A percentile compares a stretch with the other conserved stretches of the same genome.
These are phyloP conservation scores for Cutaneotrichosporon mucoides DNA, from an alignment of 1,284 basidiomycete species.

Conservation along the genomic window DNA sequence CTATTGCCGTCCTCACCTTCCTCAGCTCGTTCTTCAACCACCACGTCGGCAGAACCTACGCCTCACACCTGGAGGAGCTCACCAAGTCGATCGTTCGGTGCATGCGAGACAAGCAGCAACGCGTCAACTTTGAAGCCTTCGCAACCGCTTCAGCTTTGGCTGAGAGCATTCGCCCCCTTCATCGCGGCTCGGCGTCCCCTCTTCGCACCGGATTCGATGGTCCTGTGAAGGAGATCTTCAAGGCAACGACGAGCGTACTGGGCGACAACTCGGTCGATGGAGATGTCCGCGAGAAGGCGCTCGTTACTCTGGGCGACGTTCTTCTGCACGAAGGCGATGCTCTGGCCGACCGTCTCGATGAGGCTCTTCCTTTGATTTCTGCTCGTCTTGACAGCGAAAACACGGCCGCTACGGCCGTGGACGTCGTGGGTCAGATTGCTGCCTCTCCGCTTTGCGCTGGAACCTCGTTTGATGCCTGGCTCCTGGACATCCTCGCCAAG, in stretches of 20 bases:
- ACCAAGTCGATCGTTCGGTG: constrained; percentile 70
- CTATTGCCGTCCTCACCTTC: constrained; percentile 78
- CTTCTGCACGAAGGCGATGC: constrained; percentile 80
- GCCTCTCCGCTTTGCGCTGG: constrained; percentile 48
- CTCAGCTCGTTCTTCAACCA: constrained; percentile 75
- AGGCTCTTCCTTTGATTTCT: constrained; percentile 63
- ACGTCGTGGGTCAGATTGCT: constrained; percentile 51
- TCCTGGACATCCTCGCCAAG: constrained; percentile 72
- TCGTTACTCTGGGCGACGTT: constrained; percentile 76
- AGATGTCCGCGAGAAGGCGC: constrained; percentile 78
- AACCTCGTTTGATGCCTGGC: constrained; percentile 62
- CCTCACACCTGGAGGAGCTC: constrained; percentile 60
- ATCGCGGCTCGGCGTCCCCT: constrained; percentile 33
- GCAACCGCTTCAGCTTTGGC: constrained; percentile 52
- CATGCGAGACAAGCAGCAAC: constrained; percentile 54
- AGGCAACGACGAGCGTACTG: constrained; percentile 66
- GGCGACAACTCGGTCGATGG: constrained; percentile 80
- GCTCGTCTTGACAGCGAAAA: constrained; percentile 63
- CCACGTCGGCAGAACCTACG: constrained; percentile 67
- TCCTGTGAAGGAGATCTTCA: constrained; percentile 68
- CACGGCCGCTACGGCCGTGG: constrained; percentile 52
- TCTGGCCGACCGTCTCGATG: constrained; percentile 43
- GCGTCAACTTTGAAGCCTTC: constrained; percentile 69
- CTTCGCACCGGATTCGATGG: constrained; percentile 30
- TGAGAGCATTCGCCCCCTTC: constrained; percentile 44